Percentiles rank a stretch among this genome's conserved stretches.
These are phyloP conservation scores for Nannochloropsis granulata DNA, from an alignment of 108 stramenopile genomes.

Conservation along the genomic window DNA sequence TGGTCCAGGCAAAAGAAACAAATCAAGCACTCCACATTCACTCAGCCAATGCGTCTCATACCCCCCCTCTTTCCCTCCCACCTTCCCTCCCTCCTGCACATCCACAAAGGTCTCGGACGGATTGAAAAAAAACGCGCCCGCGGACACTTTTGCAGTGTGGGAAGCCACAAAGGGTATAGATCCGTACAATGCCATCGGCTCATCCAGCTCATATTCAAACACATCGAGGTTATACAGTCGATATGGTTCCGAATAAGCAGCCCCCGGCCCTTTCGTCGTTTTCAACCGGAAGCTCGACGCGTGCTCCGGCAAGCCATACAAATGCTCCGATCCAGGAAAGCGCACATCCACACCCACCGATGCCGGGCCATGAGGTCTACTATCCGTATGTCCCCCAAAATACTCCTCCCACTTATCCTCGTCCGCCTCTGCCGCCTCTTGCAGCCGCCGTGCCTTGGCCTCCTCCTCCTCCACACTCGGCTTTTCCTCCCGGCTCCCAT, in stretches of 20 bases:
- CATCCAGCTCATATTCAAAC: constrained; percentile 96
- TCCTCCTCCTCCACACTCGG: neutral
- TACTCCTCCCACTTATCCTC: constrained; percentile 77
- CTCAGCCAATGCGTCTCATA: constrained; percentile 79
- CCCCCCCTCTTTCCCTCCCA: constrained; percentile 10
- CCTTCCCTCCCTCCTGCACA: constrained; percentile 40
- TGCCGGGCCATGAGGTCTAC: constrained; percentile 76
- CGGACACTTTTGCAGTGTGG: constrained; percentile 43
- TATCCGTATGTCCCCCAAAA: constrained; percentile 70
- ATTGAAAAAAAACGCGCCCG: constrained; percentile 92
- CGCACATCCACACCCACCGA: constrained; percentile 82
- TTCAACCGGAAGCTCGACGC: constrained; percentile 69
- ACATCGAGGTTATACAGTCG: constrained; percentile 97
- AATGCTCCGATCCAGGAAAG: constrained; percentile 49
- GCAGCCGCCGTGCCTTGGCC: neutral
- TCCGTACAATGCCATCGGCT: constrained; percentile 95
- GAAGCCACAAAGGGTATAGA: constrained; percentile 67
- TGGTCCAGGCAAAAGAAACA: constrained; percentile 32
- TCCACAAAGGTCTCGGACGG: constrained; percentile 98
- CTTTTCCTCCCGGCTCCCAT: constrained; percentile 32
- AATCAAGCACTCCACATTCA: constrained; percentile 51
- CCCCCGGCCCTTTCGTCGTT: constrained; percentile 40
- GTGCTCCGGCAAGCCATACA: constrained; percentile 96
- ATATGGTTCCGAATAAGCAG: constrained; percentile 78
- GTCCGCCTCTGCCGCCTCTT: constrained; percentile 31